Conservation (phyloP, 257 asterid genomes). For the Solanum paucissectum region DNA sequence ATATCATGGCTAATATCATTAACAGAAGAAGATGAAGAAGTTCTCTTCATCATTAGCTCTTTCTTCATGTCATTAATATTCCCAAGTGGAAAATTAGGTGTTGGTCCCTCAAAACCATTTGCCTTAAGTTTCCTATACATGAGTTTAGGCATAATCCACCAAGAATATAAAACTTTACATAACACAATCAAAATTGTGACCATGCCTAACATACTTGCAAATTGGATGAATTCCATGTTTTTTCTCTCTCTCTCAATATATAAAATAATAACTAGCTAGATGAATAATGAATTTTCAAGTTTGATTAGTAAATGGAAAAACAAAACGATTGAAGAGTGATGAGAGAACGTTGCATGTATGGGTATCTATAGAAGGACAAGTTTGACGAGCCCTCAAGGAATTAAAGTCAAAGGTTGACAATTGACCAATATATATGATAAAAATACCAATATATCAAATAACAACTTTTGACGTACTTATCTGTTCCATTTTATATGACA, state of each 20-base stretch:
- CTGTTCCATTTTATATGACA: no score
- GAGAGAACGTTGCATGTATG: background rate
- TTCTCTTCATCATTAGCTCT: background rate
- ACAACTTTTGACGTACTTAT: background rate
- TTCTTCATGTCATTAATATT: conserved; percentile 48
- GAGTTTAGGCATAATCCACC: conserved; percentile 51
- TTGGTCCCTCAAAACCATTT: conserved; percentile 82
- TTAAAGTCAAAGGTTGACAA: background rate
- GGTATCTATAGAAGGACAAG: conserved; percentile 9
- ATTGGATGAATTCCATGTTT: conserved; percentile 14
- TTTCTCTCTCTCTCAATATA: background rate
- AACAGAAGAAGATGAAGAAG: background rate
- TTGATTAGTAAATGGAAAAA: background rate
- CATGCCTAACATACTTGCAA: conserved; percentile 2
- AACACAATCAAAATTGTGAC: conserved; percentile 6
- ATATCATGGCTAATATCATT: conserved; percentile 37
- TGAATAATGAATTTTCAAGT: background rate
- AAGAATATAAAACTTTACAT: conserved; percentile 23
- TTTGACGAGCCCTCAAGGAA: background rate
- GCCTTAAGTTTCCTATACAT: conserved; percentile 32
- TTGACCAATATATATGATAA: background rate
- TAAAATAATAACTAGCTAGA: background rate
- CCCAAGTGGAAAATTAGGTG: conserved; percentile 74
- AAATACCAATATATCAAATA: background rate
- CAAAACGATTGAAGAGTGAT: background rate